phyloP scores from a whole-genome alignment of 345 rosid species.

The Nephelium lappaceum region DNA sequence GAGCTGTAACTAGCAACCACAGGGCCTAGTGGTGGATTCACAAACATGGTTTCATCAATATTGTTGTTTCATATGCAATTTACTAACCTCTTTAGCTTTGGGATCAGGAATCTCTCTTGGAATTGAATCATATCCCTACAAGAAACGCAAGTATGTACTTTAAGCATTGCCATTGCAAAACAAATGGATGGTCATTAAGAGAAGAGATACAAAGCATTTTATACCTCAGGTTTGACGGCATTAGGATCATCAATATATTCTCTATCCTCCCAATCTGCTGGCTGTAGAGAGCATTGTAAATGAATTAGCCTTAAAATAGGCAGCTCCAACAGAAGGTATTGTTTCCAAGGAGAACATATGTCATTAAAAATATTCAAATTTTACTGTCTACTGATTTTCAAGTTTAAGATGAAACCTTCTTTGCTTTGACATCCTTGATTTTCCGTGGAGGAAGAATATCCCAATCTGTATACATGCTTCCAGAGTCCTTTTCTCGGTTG shows the following conservation, averaged over 20 bases:
- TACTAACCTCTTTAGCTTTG: constrained; percentile 43
- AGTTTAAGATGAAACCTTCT: constrained; percentile 37
- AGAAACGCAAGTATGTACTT: neutral
- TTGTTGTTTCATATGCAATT: neutral
- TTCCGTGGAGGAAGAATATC: constrained; percentile 54
- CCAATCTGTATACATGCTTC: constrained; percentile 61
- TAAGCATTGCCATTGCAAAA: constrained; percentile 6
- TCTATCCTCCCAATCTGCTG: constrained; percentile 50
- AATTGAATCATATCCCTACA: constrained; percentile 49
- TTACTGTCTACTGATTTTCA: neutral
- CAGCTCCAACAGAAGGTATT: too few species aligned
- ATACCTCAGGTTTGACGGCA: constrained; percentile 47
- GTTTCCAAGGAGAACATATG: too few species aligned
- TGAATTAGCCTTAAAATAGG: too few species aligned
- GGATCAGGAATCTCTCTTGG: constrained; percentile 48
- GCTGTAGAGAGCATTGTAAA: constrained; percentile 26
- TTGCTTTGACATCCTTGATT: constrained; percentile 44
- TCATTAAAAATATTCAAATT: neutral
- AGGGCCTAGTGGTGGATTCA: neutral
- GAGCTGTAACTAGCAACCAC: neutral
- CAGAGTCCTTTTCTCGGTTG: constrained; percentile 53
- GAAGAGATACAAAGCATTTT: neutral
- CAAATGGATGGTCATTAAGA: neutral
- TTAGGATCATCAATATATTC: constrained; percentile 54
- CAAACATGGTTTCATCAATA: neutral